Evolutionary conservation across 805 yeast species (phyloP), one percentile per base, ranked within the genome.

Genomic region (Schwanniomyces yamadae): DNA sequence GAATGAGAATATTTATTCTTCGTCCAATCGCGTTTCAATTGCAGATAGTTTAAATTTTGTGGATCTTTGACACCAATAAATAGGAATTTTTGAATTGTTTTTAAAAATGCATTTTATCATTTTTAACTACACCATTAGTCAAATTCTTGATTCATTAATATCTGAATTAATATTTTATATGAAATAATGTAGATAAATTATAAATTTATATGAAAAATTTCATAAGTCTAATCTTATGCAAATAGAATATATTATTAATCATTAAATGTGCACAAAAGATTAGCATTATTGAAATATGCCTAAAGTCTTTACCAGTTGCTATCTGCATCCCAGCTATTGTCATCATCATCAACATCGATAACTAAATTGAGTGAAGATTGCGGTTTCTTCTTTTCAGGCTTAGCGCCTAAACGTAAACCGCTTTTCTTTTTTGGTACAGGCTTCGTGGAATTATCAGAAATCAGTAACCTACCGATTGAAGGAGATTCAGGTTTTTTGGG

Each of bases 251-350:
- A n/a, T n/a, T n/a, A n/a, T n/a, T n/a, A n/a, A n/a, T n/a, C n/a
- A n/a, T n/a, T n/a, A n/a, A n/a, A n/a, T n/a, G n/a, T n/a, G n/a
- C n/a, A n/a, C n/a, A n/a, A n/a, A n/a, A n/a, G n/a, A n/a, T n/a
- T n/a, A n/a, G n/a, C n/a, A n/a, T n/a, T n/a, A n/a, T n/a, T n/a
- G n/a, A n/a, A n/a, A n/a, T n/a, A n/a, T n/a, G n/a, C n/a, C n/a
- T n/a, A n/a, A n/a, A n/a, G n/a, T n/a, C n/a, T 6, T 36, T 38
- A 54, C 61, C 58, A 54, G 12, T 50, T 54, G 34, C 47, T 58
- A 10, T 40, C 42, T 13, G 47, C 57, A 25, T 63, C 70, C 61
- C 67, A 59, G n/a, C 54, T 50, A 33, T 56, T 61, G 19, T 51
- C 58, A 4, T 54, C 61, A 10, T 52, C 62, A 11, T 54, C 58